These are phyloP conservation scores for Tagetes erecta DNA, from an alignment of 129 eudicot genomes.

Conservation along the genomic window DNA sequence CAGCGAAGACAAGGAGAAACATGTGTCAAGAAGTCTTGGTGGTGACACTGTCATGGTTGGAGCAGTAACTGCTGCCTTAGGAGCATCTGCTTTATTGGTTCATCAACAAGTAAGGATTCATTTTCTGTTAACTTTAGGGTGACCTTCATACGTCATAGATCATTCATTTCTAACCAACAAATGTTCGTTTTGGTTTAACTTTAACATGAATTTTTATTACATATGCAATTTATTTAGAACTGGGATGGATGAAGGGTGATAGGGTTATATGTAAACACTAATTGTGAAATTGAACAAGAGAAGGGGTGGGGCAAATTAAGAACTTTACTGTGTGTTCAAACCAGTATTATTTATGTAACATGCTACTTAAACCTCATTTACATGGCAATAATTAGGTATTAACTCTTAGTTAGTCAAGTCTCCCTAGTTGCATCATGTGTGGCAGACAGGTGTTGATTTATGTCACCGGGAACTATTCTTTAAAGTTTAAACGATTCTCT, in stretches of 20 bases:
- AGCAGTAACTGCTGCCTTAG: constrained; percentile 93
- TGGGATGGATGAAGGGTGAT: constrained; percentile 11
- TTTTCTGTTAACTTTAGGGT: background rate
- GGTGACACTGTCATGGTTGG: constrained; percentile 60
- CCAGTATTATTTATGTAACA: background rate
- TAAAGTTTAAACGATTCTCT: background rate
- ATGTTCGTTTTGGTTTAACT: constrained; percentile 9
- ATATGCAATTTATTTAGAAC: constrained; percentile 6
- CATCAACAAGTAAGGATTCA: constrained; percentile 62
- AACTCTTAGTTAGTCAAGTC: constrained; percentile 3
- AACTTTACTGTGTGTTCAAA: background rate
- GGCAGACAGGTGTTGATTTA: constrained; percentile 2
- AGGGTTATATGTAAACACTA: constrained; percentile 12
- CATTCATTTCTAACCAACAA: constrained; percentile 5
- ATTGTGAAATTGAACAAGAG: constrained; percentile 17
- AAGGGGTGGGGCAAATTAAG: background rate
- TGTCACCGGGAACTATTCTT: background rate
- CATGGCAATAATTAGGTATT: constrained; percentile 1
- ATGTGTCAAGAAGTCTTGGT: constrained; percentile 29
- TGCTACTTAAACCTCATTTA: constrained; percentile 15
- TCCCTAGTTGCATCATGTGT: constrained; percentile 19
- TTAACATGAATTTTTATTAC: constrained; percentile 2
- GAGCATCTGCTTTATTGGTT: constrained; percentile 81
- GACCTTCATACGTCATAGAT: background rate
- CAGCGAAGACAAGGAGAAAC: constrained; percentile 28